Conservation (phyloP, 1,284 basidiomycete species). For the Bjerkandera adusta region DNA sequence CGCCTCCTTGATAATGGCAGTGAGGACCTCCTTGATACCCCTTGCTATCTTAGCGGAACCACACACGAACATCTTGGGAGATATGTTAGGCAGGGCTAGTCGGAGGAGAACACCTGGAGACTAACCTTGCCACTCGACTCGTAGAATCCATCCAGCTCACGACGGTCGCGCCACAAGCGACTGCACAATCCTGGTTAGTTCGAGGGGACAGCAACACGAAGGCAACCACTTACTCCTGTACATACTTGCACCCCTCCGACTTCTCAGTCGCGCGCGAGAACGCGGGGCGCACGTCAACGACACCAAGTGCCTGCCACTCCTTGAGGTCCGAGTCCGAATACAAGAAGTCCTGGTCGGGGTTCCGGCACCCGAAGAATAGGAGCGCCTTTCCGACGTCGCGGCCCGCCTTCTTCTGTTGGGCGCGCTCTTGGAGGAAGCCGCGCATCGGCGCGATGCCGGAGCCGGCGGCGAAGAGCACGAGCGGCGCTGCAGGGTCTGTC, state of each 20-base stretch:
- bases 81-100: background rate
- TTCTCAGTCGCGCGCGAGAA: slow-evolving; percentile 40
- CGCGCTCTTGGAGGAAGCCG: slow-evolving; percentile 53
- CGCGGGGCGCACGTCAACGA: slow-evolving; percentile 48
- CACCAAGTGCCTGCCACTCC: slow-evolving; percentile 42
- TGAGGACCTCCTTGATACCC: slow-evolving; percentile 37
- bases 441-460: slow-evolving; percentile 52
- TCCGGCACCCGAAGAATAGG: slow-evolving; percentile 50
- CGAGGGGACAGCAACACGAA: background rate
- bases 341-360: slow-evolving; percentile 42
- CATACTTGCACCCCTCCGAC: slow-evolving; percentile 45
- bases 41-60: slow-evolving; percentile 40
- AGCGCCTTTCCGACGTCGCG: slow-evolving; percentile 41
- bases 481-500: slow-evolving; percentile 38
- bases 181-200: slow-evolving; percentile 25
- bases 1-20: slow-evolving; percentile 35
- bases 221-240: slow-evolving; percentile 42
- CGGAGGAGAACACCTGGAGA: background rate
- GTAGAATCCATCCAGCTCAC: slow-evolving; percentile 34
- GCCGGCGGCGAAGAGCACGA: slow-evolving; percentile 50
- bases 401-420: slow-evolving; percentile 44
- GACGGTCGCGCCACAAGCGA: slow-evolving; percentile 44
- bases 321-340: slow-evolving; percentile 42
- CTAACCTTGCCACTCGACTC: slow-evolving; percentile 46
- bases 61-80: slow-evolving; percentile 39